phyloP scores from a whole-genome alignment of 371 early-diverging fungal species.

The Syncephalis plumigaleata region DNA sequence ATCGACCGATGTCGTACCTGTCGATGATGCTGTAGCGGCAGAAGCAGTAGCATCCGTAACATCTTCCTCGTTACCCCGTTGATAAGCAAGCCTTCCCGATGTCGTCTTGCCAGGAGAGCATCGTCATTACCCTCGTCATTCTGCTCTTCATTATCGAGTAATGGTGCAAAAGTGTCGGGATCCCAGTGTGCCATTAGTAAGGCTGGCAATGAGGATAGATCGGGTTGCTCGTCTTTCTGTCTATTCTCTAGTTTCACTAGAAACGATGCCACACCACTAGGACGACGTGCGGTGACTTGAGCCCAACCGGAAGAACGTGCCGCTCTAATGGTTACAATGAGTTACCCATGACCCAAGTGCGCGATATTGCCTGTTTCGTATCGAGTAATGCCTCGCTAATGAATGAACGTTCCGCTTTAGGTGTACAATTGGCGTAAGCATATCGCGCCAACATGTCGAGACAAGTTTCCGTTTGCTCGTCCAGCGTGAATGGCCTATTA shows the following conservation, averaged over 20 bases:
- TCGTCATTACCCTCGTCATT: too few relatives aligned
- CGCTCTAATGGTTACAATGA: conserved; percentile 56
- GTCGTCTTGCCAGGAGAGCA: too few relatives aligned
- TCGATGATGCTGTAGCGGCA: too few relatives aligned
- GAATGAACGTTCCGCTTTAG: conserved; percentile 26
- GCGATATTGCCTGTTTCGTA: conserved; percentile 19
- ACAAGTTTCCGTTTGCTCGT: conserved; percentile 68
- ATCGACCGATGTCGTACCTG: too few relatives aligned
- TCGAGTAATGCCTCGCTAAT: conserved; percentile 3
- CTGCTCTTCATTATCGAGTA: too few relatives aligned
- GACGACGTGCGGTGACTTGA: conserved; percentile 65
- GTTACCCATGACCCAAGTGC: conserved; percentile 75
- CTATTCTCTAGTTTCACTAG: conserved; percentile 49
- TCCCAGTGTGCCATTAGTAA: conserved; percentile 40
- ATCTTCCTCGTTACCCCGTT: too few relatives aligned
- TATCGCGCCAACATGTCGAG: conserved; percentile 85
- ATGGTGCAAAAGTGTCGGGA: conserved; percentile 5
- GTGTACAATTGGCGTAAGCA: conserved; percentile 52
- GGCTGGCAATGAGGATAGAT: conserved; percentile 32
- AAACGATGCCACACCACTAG: conserved; percentile 60
- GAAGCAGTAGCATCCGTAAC: too few relatives aligned
- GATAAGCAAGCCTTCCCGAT: too few relatives aligned
- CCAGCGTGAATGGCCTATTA: conserved; percentile 1
- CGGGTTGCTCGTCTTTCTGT: conserved; percentile 27
- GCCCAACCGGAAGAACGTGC: conserved; percentile 50